Conservation (phyloP, 352 stramenopile genomes). For the Globisporangium rhizosaccharum region DNA sequence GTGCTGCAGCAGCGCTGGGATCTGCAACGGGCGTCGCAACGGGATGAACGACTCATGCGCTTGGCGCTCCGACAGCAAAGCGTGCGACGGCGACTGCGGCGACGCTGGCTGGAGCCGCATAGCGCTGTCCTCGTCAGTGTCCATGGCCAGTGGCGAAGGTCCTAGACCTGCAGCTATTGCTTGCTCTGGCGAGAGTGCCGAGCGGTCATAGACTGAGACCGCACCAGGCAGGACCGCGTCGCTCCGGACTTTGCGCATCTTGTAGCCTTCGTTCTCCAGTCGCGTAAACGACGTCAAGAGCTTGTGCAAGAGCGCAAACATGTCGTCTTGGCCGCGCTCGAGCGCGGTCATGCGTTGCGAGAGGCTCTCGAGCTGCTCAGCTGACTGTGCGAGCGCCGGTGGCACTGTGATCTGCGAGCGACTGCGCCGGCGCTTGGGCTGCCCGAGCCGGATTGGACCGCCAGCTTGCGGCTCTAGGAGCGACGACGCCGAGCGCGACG, state of each 20-base stretch:
- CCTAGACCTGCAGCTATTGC: too few relatives aligned
- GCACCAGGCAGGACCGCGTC: neutral
- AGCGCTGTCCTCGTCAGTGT: neutral
- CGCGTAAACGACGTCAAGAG: neutral
- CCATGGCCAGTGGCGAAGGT: too few relatives aligned
- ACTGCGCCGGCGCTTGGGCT: neutral
- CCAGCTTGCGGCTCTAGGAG: neutral
- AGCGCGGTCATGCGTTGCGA: neutral
- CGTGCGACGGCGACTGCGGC: neutral
- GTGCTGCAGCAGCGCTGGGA: neutral
- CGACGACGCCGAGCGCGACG: neutral
- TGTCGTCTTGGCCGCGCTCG: constrained; percentile 1
- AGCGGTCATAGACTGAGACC: neutral
- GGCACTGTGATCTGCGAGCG: neutral
- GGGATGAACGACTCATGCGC: too few relatives aligned
- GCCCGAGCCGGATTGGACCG: neutral
- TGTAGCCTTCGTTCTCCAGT: neutral
- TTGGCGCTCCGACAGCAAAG: neutral
- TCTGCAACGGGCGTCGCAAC: neutral
- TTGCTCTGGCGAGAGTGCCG: too few relatives aligned
- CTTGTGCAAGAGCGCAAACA: constrained; percentile 8
- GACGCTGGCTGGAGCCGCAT: neutral
- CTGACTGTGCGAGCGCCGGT: neutral
- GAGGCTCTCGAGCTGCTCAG: constrained; percentile 1
- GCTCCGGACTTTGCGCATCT: neutral